Evolutionary conservation across 192 early-diverging fungal species (phyloP), one percentile per base, ranked within the genome.

Genomic region (Geranomyces variabilis): DNA sequence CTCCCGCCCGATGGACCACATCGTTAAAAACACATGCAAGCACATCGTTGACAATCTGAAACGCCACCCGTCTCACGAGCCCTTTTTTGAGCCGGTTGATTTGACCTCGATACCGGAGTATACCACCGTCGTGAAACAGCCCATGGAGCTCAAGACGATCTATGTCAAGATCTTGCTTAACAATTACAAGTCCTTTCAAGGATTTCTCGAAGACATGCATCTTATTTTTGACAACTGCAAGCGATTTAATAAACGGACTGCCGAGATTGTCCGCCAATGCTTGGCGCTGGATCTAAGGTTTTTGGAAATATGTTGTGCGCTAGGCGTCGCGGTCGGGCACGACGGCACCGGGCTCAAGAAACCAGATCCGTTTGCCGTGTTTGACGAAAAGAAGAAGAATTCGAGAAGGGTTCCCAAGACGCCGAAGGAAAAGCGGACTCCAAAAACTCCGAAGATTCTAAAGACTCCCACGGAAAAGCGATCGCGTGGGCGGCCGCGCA

Each of bases 11-110:
- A 69, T 59, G 67, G 29, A 36, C 36, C 22, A 36, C 14, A n/a
- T 58, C 29, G 17, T 67, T 13, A 74, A 74, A 55, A 66, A 74
- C 30, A 64, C 56, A n/a, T 74, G 72, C 56, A 74, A 67, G 53
- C 64, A 74, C 41, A 26, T 74, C 6, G 53, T 74, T 1, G 72
- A 74, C 41, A 53, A 34, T 14, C 26, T 74, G 34, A 66, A 67
- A 34, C 63, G 41, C 8, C 56, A 66, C 33, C 63, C 72, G 12
- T 56, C 53, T 17, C 63, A 66, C 63, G 55, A 66, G 12, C 72
- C 63, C 0, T 74, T 74, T 43, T 59, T 66, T 24, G 72, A 66
- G 22, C 72, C 72, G 14, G 44, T 74, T 19, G 67, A 69, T 22
- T 9, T 22, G 17, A 24, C 1, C 6, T 30, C 30, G 3, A 22